phyloP scores from a whole-genome alignment of 176 grass and related monocot species.

The Lolium perenne region DNA sequence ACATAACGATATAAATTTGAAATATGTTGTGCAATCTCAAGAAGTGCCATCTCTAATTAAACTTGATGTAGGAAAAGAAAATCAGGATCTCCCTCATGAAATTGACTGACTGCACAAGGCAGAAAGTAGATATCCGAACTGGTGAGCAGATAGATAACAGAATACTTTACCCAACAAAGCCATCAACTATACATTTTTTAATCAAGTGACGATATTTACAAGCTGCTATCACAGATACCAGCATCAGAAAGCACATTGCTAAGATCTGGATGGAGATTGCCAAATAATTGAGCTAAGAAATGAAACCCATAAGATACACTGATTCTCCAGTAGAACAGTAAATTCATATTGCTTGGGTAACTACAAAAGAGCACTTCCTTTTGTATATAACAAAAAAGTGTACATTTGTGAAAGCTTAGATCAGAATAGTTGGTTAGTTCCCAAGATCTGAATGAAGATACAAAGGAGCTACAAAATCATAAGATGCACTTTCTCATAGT shows the following conservation, averaged over 20 bases:
- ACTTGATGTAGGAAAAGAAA: neutral
- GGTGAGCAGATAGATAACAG: neutral
- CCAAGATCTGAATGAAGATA: no score
- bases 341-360: neutral
- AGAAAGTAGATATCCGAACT: neutral
- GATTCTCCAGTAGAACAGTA: neutral
- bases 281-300: neutral
- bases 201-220: conserved; percentile 14
- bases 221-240: neutral
- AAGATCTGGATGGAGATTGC: neutral
- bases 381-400: neutral
- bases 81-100: neutral
- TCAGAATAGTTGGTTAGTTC: no score
- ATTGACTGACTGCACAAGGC: neutral
- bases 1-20: neutral
- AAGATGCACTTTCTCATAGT: no score
- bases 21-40: neutral
- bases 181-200: neutral
- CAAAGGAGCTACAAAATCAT: no score
- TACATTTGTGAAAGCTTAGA: neutral
- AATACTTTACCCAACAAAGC: neutral
- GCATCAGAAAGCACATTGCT: neutral
- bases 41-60: neutral
- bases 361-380: neutral
- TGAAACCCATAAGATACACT: neutral